Percentiles rank a stretch among this genome's conserved stretches.
Conservation (phyloP, 176 grass and related monocot species). For the Oryza glaberrima region DNA sequence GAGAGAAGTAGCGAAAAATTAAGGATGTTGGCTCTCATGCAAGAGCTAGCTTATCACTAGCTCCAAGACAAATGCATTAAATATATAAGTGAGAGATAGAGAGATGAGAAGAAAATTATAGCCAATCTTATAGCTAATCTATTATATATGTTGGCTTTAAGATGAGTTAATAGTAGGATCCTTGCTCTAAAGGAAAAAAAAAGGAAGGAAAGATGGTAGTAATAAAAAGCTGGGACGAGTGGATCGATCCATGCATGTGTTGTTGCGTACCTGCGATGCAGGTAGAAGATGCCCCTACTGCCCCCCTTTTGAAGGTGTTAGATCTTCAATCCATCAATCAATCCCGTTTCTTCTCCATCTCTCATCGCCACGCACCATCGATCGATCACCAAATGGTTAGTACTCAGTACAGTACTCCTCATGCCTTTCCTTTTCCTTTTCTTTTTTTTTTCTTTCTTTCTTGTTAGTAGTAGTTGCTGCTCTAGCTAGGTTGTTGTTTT, state of each 20-base stretch:
- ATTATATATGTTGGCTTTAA: too few relatives aligned
- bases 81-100: too few relatives aligned
- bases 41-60: too few relatives aligned
- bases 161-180: too few relatives aligned
- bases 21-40: too few relatives aligned
- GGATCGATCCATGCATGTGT: background rate
- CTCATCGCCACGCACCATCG: background rate
- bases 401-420: background rate
- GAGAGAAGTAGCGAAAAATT: too few relatives aligned
- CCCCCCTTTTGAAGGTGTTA: background rate
- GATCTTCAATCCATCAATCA: background rate
- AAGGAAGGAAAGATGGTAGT: background rate
- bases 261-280: background rate
- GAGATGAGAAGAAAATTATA: too few relatives aligned
- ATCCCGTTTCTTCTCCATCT: background rate
- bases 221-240: background rate
- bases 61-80: too few relatives aligned
- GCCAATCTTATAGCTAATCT: too few relatives aligned
- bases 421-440: background rate
- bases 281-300: background rate
- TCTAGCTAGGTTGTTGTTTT: background rate
- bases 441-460: background rate
- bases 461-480: background rate
- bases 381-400: background rate
- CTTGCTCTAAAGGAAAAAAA: background rate